These are phyloP conservation scores for Penicillium steckii DNA, from an alignment of 495 filamentous ascomycete species.

Conservation along the genomic window DNA sequence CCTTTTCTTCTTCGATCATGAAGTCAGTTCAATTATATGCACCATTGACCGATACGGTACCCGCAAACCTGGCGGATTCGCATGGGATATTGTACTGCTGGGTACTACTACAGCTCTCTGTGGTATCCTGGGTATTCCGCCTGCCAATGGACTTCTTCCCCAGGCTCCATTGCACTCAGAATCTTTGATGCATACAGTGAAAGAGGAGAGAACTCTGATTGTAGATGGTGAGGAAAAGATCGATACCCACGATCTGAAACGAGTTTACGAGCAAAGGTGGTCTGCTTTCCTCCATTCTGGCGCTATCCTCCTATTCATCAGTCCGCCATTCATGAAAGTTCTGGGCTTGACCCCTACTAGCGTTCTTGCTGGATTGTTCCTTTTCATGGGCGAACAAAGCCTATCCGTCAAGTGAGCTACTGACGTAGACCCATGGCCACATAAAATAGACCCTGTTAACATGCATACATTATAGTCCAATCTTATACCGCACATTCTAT, in stretches of 20 bases:
- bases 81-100: slow-evolving; percentile 67
- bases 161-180: slow-evolving; percentile 72
- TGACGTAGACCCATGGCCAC: not conserved
- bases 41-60: slow-evolving; percentile 67
- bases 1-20: slow-evolving; percentile 74
- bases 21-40: slow-evolving; percentile 74
- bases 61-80: slow-evolving; percentile 64
- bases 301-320: slow-evolving; percentile 60
- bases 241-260: slow-evolving; percentile 38
- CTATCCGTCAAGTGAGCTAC: slow-evolving; percentile 58
- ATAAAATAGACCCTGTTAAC: not conserved
- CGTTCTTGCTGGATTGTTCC: slow-evolving; percentile 66
- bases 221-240: slow-evolving; percentile 42
- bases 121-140: slow-evolving; percentile 68
- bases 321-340: slow-evolving; percentile 67
- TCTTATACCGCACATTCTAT: slow-evolving; percentile 62
- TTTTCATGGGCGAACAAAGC: slow-evolving; percentile 75
- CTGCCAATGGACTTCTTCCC: slow-evolving; percentile 67
- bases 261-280: slow-evolving; percentile 70
- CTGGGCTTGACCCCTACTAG: slow-evolving; percentile 68
- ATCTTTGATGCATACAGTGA: slow-evolving; percentile 57
- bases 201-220: slow-evolving; percentile 35
- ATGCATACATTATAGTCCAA: slow-evolving; percentile 39
- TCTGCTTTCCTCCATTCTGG: slow-evolving; percentile 61
- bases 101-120: slow-evolving; percentile 69